These are phyloP conservation scores for Mollisiaceae sp. DNA, from an alignment of 2,329 filamentous ascomycete genomes.

Conservation along the genomic window DNA sequence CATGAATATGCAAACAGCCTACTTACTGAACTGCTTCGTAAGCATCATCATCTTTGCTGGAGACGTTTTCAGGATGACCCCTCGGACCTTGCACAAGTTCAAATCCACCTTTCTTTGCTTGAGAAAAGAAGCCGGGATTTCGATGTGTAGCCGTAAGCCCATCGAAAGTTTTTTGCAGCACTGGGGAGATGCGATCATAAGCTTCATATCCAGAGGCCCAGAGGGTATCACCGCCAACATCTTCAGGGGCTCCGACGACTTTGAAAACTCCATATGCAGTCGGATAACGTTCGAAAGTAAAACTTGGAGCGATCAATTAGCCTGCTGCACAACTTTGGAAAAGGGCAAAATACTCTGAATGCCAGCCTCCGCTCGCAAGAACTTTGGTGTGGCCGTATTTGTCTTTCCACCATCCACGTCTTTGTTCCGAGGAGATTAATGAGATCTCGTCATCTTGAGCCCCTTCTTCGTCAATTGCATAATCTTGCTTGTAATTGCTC, in stretches of 20 bases:
- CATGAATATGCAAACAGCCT: background rate
- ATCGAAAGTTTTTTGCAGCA: constrained; percentile 53
- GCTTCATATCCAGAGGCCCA: constrained; percentile 57
- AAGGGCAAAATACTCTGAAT: background rate
- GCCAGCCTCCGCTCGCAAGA: constrained; percentile 1
- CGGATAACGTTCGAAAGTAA: background rate
- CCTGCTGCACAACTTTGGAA: background rate
- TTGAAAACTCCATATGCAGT: background rate
- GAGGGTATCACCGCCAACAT: constrained; percentile 34
- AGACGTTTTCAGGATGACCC: constrained; percentile 1
- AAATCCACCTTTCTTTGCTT: constrained; percentile 3
- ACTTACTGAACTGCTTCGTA: constrained; percentile 2
- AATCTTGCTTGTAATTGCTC: background rate
- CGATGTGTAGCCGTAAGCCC: constrained; percentile 53
- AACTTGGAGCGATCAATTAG: background rate
- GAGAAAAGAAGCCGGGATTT: background rate
- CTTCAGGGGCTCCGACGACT: background rate
- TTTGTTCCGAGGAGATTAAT: background rate
- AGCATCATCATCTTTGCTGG: background rate
- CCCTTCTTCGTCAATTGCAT: background rate
- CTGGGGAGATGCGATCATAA: constrained; percentile 57
- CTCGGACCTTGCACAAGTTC: constrained; percentile 2
- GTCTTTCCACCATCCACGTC: background rate
- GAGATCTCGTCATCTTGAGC: constrained; percentile 3
- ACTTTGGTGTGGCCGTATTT: constrained; percentile 1